Percentiles rank a stretch among this genome's conserved stretches.
phyloP scores from a whole-genome alignment of 805 yeast genomes.

The Sugiyamaella qingdaonensis region DNA sequence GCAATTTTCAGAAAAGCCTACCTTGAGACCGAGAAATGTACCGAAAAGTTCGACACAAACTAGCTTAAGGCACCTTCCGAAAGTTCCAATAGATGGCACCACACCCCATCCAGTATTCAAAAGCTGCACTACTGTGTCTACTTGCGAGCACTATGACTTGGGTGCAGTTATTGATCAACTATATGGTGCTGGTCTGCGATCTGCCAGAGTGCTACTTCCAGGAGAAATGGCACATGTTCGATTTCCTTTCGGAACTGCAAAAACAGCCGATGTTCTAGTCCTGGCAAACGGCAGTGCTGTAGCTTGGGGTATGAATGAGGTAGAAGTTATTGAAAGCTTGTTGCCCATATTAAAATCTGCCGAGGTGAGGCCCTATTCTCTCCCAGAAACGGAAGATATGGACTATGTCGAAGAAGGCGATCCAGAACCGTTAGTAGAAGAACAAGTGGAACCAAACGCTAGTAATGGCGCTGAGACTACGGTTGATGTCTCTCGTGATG shows the following conservation, averaged over 20 bases:
- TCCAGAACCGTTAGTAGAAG: background rate
- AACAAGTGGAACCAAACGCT: background rate
- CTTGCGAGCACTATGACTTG: slow-evolving; percentile 69
- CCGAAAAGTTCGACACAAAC: background rate
- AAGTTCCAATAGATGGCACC: background rate
- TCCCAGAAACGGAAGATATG: slow-evolving; percentile 77
- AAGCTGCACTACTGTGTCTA: slow-evolving; percentile 61
- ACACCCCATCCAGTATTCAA: background rate
- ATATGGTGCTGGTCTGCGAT: slow-evolving; percentile 35
- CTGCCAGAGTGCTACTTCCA: slow-evolving; percentile 46
- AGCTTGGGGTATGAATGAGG: slow-evolving; percentile 76
- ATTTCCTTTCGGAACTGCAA: slow-evolving; percentile 34
- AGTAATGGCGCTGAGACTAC: background rate
- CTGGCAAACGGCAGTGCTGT: slow-evolving; percentile 75
- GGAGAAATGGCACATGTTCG: slow-evolving; percentile 63
- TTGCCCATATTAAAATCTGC: slow-evolving; percentile 49
- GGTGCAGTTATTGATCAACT: slow-evolving; percentile 39
- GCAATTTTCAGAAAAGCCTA: background rate
- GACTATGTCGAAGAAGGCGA: slow-evolving; percentile 58
- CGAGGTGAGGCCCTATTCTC: slow-evolving; percentile 43
- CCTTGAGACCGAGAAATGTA: background rate
- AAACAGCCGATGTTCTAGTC: slow-evolving; percentile 54
- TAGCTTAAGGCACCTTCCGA: slow-evolving; percentile 1
- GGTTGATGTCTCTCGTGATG: background rate
- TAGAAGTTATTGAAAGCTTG: slow-evolving; percentile 34